Evolutionary conservation across 1,139 yeast species (phyloP), one percentile per base, ranked within the genome.

Genomic region (Oligophagozyma castellii): DNA sequence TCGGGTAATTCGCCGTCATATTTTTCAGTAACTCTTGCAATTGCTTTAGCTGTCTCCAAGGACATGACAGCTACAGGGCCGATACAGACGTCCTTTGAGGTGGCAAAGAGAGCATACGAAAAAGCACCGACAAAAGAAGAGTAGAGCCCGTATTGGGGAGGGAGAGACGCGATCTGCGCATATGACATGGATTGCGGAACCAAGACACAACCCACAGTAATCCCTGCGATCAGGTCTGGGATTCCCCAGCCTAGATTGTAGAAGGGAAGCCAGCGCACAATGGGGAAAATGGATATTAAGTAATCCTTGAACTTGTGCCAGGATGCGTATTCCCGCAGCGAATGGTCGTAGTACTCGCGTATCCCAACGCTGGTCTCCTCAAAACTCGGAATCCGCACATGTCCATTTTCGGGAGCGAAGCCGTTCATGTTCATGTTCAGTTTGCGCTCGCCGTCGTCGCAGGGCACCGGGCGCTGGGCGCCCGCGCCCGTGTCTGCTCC

Each of bases 1-100:
- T 28, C 31, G 2, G 68, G 63, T 12, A 35, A 35, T 36, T 60
- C 29, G 10, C 29, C 35, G 8, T 33, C 30, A 12, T 35, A 38
- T 37, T 60, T 59, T 25, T 54, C 63, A 36, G 70, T 69, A 8
- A 84, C 92, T 31, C 64, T 63, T 19, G 70, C 67, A 33, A 84
- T 66, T 29, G 81, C 86, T 51, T 77, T 80, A 27, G 86, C 73
- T 18, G 81, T 84, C 53, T 84, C 86, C 40, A 73, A 55, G 10
- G 94, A 80, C 95, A 86, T 84, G 36, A 86, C 95, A 2, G 96
- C 96, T 22, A 86, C 96, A 4, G 96, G 95, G 19, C 95, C 96
- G 45, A 86, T 84, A 37, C 92, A 78, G 26, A 86, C 94, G 63
- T 86, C 96, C 56, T 84, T 86, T 12, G 93, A 79, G 12, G 95